phyloP scores from a whole-genome alignment of 129 eudicot genomes.

The Arctium lappa region DNA sequence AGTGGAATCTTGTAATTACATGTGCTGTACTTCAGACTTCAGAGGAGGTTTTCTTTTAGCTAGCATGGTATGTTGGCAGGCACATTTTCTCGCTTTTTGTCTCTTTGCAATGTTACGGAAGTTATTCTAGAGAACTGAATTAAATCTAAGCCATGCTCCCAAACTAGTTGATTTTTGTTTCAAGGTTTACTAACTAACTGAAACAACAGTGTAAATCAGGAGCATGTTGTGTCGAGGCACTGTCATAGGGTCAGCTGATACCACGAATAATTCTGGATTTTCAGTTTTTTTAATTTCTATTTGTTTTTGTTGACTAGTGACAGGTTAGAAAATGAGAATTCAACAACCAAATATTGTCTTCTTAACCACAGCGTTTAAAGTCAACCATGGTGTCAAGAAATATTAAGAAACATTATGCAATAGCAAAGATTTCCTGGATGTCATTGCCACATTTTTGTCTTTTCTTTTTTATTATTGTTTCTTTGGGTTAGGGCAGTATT shows the following conservation, averaged over 20 bases:
- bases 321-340: neutral
- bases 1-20: neutral
- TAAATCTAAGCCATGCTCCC: neutral
- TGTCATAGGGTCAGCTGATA: no score
- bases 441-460: neutral
- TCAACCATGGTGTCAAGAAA: neutral
- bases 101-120: neutral
- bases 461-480: neutral
- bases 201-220: neutral
- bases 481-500: neutral
- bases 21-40: neutral
- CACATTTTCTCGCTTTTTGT: neutral
- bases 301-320: neutral
- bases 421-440: neutral
- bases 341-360: neutral
- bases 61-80: neutral
- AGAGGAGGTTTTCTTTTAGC: neutral
- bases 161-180: neutral
- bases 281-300: neutral
- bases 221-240: neutral
- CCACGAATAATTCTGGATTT: neutral
- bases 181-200: neutral
- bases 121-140: neutral
- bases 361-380: neutral
- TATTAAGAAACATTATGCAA: neutral